Base-by-base conservation (phyloP, 2,329 filamentous ascomycete genomes). In the Macrophomina pseudophaseolina region DNA sequence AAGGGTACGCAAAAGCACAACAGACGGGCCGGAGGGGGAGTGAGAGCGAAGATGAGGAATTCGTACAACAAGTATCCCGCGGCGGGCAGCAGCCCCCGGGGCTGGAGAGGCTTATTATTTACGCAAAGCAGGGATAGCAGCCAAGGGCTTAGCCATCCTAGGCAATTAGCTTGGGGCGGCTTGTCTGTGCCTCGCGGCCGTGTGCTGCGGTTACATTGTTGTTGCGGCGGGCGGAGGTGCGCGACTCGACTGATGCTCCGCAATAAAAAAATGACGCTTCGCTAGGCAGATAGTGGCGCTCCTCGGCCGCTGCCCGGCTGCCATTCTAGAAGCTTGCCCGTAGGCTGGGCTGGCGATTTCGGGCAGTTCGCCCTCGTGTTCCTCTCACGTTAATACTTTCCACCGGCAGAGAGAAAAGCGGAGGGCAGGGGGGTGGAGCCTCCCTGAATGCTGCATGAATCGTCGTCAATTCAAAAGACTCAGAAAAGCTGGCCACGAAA, bases 161-260 rank as follows among this genome's bases (percentile, higher is more conserved):
- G 58, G 58, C 42, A 62, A 62, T 42, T 62, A 60, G 58, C 58
- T 62, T 62, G 30, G 30, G 18, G 11, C 32, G 38, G 58, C 58
- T 62, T 62, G 58, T 60, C 56, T 60, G 42, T 48, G 53, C 35
- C 38, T 32, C 38, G 46, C 51, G 35, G 53, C 23, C 7, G 53
- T 23, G 53, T 7, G 23, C 53, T 33, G 38, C 33, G 56, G 44
- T 49, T 60, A 23, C 32, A 38, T 49, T 62, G 23, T 23, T 23
- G 23, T 23, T 23, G 58, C 32, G 32, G 38, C 23, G 35, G 35
- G 53, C 53, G 53, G 40, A 48, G 28, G 23, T 59, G 28, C 2
- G 54, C 54, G 54, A n/a, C 40, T 59, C 38, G 51, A 54, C 52
- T 54, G 32, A 54, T 28, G 33, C 35, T 9, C 52, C 35, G 33